Base-by-base conservation (phyloP, 2,329 filamentous ascomycete genomes). In the Scleromitrula shiraiana region DNA sequence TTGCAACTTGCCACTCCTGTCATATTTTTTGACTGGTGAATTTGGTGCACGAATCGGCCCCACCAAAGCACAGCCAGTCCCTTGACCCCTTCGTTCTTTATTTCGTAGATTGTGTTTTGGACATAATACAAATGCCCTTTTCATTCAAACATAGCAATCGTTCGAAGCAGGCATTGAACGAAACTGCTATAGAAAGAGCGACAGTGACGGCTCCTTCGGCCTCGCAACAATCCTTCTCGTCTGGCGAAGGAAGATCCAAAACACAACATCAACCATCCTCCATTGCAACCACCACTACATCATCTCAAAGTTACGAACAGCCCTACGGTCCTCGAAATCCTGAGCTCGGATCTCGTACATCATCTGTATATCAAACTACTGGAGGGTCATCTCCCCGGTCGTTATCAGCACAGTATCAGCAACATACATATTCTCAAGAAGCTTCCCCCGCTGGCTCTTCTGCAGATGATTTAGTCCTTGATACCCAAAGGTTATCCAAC, bases 91-190 rank as follows among this genome's bases (percentile, higher is more conserved):
- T 33, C 39, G 42, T 39, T 37, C 40, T 45, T 24, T 35, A 29
- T 33, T 27, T 20, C 10, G 14, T 44, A 35, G 7, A 46, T 35
- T 46, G 36, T 40, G 27, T 49, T 17, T 26, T 17, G 46, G 45
- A 29, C 46, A 49, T 49, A 45, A 47, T 46, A 53, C 54, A 56
- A 57, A 64, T 64, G 62, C 62, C 60, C 50, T 60, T 60, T 51
- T 55, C 56, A 55, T 55, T 61, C 52, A 57, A 57, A 42, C 59
- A 62, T 42, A 61, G 53, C 51, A 63, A 64, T 59, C 60, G 61
- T 56, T 64, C 62, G 49, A 62, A 59, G 53, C 59, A 59, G 56
- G 56, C 56, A 50, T 56, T 63, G 58, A 55, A 56, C 52, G 60
- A 63, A 44, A 27, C 38, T 48, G 45, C 45, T 36, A 48, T 48